Evolutionary conservation across 345 rosid species (phyloP).

Genomic region (Ricinus communis): DNA sequence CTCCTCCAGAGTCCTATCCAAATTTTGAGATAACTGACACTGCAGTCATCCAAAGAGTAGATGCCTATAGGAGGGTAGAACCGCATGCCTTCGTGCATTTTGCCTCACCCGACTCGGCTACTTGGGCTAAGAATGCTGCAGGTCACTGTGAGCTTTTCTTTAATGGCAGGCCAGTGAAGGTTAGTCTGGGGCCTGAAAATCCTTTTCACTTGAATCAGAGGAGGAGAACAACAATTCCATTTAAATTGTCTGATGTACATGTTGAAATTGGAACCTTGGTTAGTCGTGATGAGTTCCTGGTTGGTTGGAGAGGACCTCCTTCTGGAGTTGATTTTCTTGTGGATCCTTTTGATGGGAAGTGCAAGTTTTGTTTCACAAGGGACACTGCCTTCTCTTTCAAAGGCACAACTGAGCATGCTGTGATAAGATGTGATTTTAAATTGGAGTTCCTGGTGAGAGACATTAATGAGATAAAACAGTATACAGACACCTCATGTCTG

Average conservation of each 20-base stretch:
- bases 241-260: constrained; percentile 49
- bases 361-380: constrained; percentile 69
- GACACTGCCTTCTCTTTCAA: constrained; percentile 67
- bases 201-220: constrained; percentile 60
- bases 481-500: constrained; percentile 29
- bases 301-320: constrained; percentile 67
- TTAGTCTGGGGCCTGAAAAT: constrained; percentile 72
- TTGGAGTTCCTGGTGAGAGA: constrained; percentile 79
- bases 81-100: constrained; percentile 95
- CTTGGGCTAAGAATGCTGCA: constrained; percentile 50
- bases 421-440: constrained; percentile 76
- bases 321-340: constrained; percentile 66
- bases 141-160: constrained; percentile 46
- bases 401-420: constrained; percentile 41
- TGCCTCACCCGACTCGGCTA: constrained; percentile 44
- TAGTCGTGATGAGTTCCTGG: constrained; percentile 50
- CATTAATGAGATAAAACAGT: constrained; percentile 53
- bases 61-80: constrained; percentile 55
- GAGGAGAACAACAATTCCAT: constrained; percentile 57
- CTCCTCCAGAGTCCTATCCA: constrained; percentile 80
- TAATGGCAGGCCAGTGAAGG: constrained; percentile 47
- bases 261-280: constrained; percentile 68
- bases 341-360: constrained; percentile 77
- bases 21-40: constrained; percentile 42
- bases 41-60: constrained; percentile 26